These are phyloP conservation scores for Trichophyton simii DNA, from an alignment of 2,329 filamentous ascomycete species.

Conservation along the genomic window DNA sequence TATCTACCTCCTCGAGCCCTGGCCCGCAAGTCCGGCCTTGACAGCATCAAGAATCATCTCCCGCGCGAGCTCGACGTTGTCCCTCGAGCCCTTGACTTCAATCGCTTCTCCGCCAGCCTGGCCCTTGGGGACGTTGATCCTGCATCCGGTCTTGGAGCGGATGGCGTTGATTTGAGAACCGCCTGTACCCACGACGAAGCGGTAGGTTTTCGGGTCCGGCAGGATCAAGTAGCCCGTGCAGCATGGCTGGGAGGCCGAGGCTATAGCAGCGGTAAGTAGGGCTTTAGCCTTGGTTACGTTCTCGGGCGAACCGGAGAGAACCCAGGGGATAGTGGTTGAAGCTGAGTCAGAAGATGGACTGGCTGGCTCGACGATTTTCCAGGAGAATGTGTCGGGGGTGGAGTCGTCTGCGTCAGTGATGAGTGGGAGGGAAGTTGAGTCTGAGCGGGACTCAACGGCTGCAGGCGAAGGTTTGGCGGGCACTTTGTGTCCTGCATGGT, in stretches of 20 bases:
- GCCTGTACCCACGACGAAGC: constrained; percentile 76
- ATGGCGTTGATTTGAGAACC: constrained; percentile 89
- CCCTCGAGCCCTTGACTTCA: constrained; percentile 67
- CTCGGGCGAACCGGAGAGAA: constrained; percentile 66
- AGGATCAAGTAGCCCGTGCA: constrained; percentile 79
- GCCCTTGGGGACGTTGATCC: constrained; percentile 81
- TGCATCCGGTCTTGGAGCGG: constrained; percentile 81
- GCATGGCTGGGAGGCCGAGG: constrained; percentile 40
- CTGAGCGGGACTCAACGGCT: constrained; percentile 34
- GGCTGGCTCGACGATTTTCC: constrained; percentile 58
- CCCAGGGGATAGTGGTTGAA: constrained; percentile 55
- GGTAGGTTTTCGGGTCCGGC: constrained; percentile 78
- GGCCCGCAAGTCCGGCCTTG: constrained; percentile 25
- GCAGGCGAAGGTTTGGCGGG: constrained; percentile 53
- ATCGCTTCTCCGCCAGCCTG: constrained; percentile 69
- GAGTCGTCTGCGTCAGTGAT: constrained; percentile 75
- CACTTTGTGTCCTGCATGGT: constrained; percentile 69
- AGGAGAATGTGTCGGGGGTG: constrained; percentile 59
- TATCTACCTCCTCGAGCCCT: not conserved
- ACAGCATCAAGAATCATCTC: constrained; percentile 81
- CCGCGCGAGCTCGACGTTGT: constrained; percentile 75
- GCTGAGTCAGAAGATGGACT: constrained; percentile 18
- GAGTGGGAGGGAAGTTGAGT: constrained; percentile 55
- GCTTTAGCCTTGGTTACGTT: constrained; percentile 71
- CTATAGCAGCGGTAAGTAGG: constrained; percentile 57